These are phyloP conservation scores for Bruguiera gymnorhiza DNA, from an alignment of 345 rosid species.

Conservation along the genomic window DNA sequence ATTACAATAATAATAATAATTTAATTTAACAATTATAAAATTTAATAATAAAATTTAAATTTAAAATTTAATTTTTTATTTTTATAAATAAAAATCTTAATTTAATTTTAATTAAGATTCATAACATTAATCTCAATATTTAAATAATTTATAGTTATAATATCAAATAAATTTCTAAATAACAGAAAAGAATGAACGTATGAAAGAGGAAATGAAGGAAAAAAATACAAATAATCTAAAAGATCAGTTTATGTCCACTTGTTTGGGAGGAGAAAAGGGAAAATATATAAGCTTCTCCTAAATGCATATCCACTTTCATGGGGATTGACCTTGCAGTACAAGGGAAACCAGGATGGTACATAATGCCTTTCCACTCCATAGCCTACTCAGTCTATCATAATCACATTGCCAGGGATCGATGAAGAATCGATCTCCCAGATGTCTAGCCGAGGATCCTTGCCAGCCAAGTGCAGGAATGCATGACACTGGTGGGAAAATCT, in stretches of 20 bases:
- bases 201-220: no score
- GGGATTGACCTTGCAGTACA: slow-evolving; percentile 4
- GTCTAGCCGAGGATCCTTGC: slow-evolving; percentile 6
- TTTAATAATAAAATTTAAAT: no score
- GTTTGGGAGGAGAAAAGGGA: neutral
- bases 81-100: no score
- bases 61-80: no score
- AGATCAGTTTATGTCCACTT: neutral
- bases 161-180: no score
- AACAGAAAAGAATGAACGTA: no score
- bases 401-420: slow-evolving; percentile 27
- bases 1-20: no score
- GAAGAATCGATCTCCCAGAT: slow-evolving; percentile 50
- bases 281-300: slow-evolving; percentile 1
- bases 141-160: no score
- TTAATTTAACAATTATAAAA: no score
- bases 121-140: no score
- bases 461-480: slow-evolving; percentile 29
- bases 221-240: neutral
- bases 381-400: slow-evolving; percentile 26
- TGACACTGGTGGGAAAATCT: slow-evolving; percentile 64
- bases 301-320: slow-evolving; percentile 7
- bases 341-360: neutral
- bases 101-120: no score
- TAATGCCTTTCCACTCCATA: neutral